These are phyloP conservation scores for Daedalea quercina DNA, from an alignment of 768 basidiomycete species.

Conservation along the genomic window DNA sequence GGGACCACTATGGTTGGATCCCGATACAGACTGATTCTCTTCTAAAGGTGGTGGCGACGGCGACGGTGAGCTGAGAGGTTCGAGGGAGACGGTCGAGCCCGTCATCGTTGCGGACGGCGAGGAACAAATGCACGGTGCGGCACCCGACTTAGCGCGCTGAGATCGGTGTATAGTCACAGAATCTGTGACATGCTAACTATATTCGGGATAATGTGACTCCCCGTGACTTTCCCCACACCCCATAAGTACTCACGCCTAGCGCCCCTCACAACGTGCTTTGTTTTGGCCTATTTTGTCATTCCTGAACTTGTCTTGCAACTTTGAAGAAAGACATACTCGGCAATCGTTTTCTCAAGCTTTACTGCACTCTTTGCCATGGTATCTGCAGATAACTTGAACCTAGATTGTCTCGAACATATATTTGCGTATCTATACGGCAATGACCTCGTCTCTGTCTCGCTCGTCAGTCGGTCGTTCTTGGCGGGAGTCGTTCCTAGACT, in stretches of 20 bases:
- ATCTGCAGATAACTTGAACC: slow-evolving; percentile 58
- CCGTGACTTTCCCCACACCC: too few species aligned
- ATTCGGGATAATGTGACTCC: too few species aligned
- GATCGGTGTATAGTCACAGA: background rate
- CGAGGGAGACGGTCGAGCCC: slow-evolving; percentile 57
- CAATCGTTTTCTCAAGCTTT: too few species aligned
- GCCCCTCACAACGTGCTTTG: too few species aligned
- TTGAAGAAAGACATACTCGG: too few species aligned
- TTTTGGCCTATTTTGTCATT: too few species aligned
- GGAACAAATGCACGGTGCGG: slow-evolving; percentile 7
- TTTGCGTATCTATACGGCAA: slow-evolving; percentile 42
- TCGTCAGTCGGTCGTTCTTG: slow-evolving; percentile 61
- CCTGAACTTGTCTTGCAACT: too few species aligned
- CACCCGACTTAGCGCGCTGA: background rate
- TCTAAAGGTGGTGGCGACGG: slow-evolving; percentile 44
- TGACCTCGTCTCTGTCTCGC: slow-evolving; percentile 54
- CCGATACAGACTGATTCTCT: slow-evolving; percentile 15
- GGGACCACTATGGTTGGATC: slow-evolving; percentile 25
- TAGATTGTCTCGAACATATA: slow-evolving; percentile 69
- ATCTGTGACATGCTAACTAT: too few species aligned
- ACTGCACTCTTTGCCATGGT: slow-evolving; percentile 36
- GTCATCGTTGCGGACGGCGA: slow-evolving; percentile 30
- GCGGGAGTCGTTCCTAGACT: slow-evolving; percentile 57
- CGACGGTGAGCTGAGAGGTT: slow-evolving; percentile 60
- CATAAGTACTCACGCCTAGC: too few species aligned